phyloP scores from a whole-genome alignment of 208 protist species.

The Trypanosomatidae sp. region DNA sequence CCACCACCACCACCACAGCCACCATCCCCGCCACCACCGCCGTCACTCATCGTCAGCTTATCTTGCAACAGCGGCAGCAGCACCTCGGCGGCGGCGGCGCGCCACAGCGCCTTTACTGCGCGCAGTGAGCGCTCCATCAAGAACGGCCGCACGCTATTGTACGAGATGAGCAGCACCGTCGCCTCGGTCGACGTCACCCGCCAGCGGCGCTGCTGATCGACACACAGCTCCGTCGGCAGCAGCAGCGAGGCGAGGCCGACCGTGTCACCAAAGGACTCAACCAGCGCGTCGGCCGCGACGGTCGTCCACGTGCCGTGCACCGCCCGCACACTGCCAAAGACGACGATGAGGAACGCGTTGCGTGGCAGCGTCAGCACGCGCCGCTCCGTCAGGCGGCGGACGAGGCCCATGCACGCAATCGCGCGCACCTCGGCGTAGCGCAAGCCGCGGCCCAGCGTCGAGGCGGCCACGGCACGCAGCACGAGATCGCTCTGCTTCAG shows the following conservation, averaged over 20 bases:
- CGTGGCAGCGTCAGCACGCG: slow-evolving; percentile 46
- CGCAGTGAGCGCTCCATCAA: slow-evolving; percentile 56
- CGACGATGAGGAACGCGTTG: slow-evolving; percentile 55
- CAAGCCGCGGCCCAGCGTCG: slow-evolving; percentile 43
- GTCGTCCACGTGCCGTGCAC: slow-evolving; percentile 53
- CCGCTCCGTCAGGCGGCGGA: slow-evolving; percentile 34
- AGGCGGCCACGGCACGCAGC: slow-evolving; percentile 37
- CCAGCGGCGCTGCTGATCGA: slow-evolving; percentile 36
- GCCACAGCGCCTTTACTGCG: slow-evolving; percentile 62
- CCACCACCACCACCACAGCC: no score
- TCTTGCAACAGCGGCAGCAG: slow-evolving; percentile 33
- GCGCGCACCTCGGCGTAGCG: slow-evolving; percentile 31
- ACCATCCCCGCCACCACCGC: no score
- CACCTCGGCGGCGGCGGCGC: slow-evolving; percentile 52
- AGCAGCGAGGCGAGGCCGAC: slow-evolving; percentile 50
- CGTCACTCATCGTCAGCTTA: slow-evolving; percentile 48
- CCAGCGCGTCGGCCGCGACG: slow-evolving; percentile 22
- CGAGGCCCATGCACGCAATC: slow-evolving; percentile 51
- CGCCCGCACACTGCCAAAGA: slow-evolving; percentile 55
- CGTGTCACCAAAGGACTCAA: slow-evolving; percentile 50
- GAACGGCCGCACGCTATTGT: slow-evolving; percentile 60
- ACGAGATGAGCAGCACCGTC: slow-evolving; percentile 58
- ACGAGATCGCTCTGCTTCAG: slow-evolving; percentile 45
- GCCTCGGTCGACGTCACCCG: slow-evolving; percentile 43
- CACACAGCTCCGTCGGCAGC: slow-evolving; percentile 22